Percentiles rank a stretch among this genome's conserved stretches.
These are phyloP conservation scores for Malus asiatica DNA, from an alignment of 306 rosid genomes.

Conservation along the genomic window DNA sequence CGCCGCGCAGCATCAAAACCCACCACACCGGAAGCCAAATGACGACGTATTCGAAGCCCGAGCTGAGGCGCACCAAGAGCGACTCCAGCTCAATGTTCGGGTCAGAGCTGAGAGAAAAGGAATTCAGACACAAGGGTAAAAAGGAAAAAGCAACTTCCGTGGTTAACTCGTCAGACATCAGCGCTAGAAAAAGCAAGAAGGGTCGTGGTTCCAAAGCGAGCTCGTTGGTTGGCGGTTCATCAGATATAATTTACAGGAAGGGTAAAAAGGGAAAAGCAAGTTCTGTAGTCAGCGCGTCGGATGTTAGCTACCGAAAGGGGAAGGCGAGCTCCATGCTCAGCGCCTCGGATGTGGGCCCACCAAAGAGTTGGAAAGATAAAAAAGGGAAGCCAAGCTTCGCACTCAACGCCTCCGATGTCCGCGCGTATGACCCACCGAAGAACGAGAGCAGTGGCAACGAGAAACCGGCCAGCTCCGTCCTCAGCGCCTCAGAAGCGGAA, in stretches of 20 bases:
- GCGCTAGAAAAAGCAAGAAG: slow-evolving; percentile 14
- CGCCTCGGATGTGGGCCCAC: slow-evolving; percentile 10
- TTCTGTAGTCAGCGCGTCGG: slow-evolving; percentile 27
- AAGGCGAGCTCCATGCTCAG: slow-evolving; percentile 6
- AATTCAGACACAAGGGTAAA: slow-evolving; percentile 20
- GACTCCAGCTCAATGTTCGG: slow-evolving; percentile 69
- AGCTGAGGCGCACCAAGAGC: slow-evolving; percentile 62
- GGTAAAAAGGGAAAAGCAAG: not conserved
- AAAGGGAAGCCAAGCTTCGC: not conserved
- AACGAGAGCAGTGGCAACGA: not conserved
- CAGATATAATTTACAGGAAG: slow-evolving; percentile 7
- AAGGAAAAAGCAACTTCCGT: slow-evolving; percentile 33
- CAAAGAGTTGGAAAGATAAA: not conserved
- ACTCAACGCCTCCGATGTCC: slow-evolving; percentile 10
- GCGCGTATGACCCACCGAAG: not conserved
- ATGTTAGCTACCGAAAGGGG: not conserved
- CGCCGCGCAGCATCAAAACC: slow-evolving; percentile 3
- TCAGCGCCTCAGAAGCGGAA: not conserved
- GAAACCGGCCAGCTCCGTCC: not conserved
- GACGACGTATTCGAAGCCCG: slow-evolving; percentile 7
- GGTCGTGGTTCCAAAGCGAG: slow-evolving; percentile 19
- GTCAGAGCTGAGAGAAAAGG: slow-evolving; percentile 31
- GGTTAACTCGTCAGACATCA: slow-evolving; percentile 26
- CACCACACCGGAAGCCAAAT: slow-evolving; percentile 15
- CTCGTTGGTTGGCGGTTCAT: slow-evolving; percentile 35